A percentile compares a stretch with the other conserved stretches of the same genome.
These are phyloP conservation scores for Talaromyces trachyspermus DNA, from an alignment of 495 filamentous ascomycete species.

Conservation along the genomic window DNA sequence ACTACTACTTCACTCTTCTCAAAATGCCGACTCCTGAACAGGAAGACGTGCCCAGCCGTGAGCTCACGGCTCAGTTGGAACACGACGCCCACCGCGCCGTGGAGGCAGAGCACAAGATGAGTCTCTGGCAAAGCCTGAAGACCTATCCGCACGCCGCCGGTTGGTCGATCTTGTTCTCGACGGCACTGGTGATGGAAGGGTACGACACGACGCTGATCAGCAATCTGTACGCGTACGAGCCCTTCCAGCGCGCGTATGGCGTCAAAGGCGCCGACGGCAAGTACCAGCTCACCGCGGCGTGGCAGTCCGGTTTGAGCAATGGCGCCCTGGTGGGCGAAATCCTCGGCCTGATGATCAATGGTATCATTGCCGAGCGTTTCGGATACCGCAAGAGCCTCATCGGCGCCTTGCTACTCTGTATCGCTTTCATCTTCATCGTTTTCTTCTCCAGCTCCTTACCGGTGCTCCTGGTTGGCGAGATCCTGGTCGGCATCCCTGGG, in stretches of 20 bases:
- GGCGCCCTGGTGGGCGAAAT: constrained; percentile 51
- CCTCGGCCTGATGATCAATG: constrained; percentile 58
- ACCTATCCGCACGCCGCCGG: constrained; percentile 30
- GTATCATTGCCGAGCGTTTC: constrained; percentile 53
- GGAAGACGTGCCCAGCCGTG: not conserved
- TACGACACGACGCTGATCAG: constrained; percentile 30
- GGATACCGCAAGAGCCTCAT: constrained; percentile 58
- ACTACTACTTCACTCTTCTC: not conserved
- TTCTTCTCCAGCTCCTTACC: constrained; percentile 18
- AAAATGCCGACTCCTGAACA: not conserved
- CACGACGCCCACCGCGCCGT: constrained; percentile 15
- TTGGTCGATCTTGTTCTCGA: constrained; percentile 30
- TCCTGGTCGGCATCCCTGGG: constrained; percentile 18
- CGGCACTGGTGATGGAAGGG: constrained; percentile 35
- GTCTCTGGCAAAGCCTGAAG: constrained; percentile 16
- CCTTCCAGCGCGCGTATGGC: constrained; percentile 25
- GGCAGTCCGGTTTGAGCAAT: constrained; percentile 61
- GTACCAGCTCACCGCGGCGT: constrained; percentile 35
- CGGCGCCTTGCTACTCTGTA: constrained; percentile 42
- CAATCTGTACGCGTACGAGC: constrained; percentile 15
- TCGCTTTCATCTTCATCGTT: not conserved
- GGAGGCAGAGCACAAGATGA: constrained; percentile 17
- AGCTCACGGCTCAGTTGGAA: constrained; percentile 4
- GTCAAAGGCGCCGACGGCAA: constrained; percentile 15
- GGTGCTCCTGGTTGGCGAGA: constrained; percentile 9